phyloP scores from a whole-genome alignment of 768 basidiomycete species.

The Serendipita sp. region DNA sequence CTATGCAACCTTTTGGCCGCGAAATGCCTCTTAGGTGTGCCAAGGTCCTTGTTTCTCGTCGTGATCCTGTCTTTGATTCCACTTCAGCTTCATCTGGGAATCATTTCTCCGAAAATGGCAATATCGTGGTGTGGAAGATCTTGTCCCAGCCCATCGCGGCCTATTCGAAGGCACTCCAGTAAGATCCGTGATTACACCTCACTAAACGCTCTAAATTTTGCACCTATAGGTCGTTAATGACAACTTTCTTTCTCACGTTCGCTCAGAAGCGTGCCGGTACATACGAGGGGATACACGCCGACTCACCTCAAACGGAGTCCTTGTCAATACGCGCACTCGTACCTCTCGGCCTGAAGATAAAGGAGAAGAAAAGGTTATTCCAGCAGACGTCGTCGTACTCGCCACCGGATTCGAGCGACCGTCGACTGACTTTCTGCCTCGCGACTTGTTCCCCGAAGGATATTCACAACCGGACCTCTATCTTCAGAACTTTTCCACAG shows the following conservation, averaged over 20 bases:
- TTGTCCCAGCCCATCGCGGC: constrained; percentile 26
- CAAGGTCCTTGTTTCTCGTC: not conserved
- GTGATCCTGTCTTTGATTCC: not conserved
- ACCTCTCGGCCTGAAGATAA: constrained; percentile 22
- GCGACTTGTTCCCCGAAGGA: constrained; percentile 34
- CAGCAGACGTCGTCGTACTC: constrained; percentile 33
- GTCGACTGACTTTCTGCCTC: constrained; percentile 28
- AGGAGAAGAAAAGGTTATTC: constrained; percentile 21
- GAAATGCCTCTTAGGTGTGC: constrained; percentile 34
- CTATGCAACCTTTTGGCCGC: constrained; percentile 36
- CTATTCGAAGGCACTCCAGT: constrained; percentile 35
- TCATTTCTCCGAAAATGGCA: constrained; percentile 27
- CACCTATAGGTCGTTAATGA: constrained; percentile 32
- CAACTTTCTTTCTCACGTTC: constrained; percentile 32
- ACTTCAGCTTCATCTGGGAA: constrained; percentile 31
- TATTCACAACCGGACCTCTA: constrained; percentile 37
- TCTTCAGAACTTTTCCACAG: constrained; percentile 38
- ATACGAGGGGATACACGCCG: constrained; percentile 31
- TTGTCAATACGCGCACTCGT: constrained; percentile 25
- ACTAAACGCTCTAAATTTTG: too few relatives aligned
- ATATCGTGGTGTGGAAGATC: constrained; percentile 30
- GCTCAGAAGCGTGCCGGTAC: constrained; percentile 28
- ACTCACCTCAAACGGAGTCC: constrained; percentile 25
- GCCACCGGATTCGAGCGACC: constrained; percentile 40
- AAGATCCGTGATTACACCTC: constrained; percentile 4